phyloP scores from a whole-genome alignment of 495 filamentous ascomycete genomes.

The Penicillium steckii region DNA sequence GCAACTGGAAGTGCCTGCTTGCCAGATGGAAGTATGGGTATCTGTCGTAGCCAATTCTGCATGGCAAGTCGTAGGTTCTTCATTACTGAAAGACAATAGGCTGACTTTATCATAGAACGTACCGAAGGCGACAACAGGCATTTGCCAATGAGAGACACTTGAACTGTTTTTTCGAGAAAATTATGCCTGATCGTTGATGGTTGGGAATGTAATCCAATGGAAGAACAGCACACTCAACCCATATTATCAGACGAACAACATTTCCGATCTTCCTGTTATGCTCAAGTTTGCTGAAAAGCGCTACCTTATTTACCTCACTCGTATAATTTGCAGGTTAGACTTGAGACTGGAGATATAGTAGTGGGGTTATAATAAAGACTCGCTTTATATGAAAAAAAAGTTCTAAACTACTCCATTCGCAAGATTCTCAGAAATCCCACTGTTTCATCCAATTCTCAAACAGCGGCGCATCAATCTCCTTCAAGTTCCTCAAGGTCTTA shows the following conservation, averaged over 20 bases:
- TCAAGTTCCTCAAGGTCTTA: conserved; percentile 3
- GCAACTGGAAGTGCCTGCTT: not conserved
- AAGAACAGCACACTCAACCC: too few species aligned
- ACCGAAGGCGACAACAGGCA: not conserved
- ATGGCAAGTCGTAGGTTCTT: not conserved
- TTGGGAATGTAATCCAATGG: too few species aligned
- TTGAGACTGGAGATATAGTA: too few species aligned
- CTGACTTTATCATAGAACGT: not conserved
- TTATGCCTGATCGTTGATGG: too few species aligned
- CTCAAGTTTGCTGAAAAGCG: too few species aligned
- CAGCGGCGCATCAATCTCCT: conserved; percentile 1
- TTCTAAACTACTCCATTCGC: not conserved
- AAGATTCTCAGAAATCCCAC: conserved; percentile 7
- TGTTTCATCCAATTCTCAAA: conserved; percentile 15
- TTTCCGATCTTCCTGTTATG: too few species aligned
- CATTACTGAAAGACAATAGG: not conserved
- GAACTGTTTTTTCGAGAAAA: too few species aligned
- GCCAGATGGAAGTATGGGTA: not conserved
- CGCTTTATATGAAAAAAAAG: not conserved
- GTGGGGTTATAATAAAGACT: too few species aligned
- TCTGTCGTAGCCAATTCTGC: not conserved
- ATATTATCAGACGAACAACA: too few species aligned
- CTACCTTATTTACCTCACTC: too few species aligned
- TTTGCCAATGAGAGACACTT: not conserved
- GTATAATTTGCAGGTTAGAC: too few species aligned